Evolutionary conservation across 768 basidiomycete genomes (phyloP), one percentile per base, ranked within the genome.

Genomic region (Leccinum olivaceopallidum): DNA sequence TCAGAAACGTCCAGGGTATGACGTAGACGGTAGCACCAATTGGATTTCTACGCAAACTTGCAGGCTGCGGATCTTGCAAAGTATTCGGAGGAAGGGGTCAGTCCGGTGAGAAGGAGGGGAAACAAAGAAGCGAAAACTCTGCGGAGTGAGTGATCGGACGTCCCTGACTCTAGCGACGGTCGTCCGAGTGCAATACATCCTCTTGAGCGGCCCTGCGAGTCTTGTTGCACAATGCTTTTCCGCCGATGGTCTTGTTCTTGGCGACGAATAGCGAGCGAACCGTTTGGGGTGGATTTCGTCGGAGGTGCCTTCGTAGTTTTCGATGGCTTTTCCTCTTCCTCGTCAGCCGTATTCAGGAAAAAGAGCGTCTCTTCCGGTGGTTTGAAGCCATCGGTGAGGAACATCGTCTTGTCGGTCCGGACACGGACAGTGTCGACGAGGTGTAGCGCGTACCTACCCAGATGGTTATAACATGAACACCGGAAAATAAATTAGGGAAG

Each of bases 181-280:
- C 3, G 92, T 87, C 65, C 22, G 22, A 22, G 22, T n/a, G 84
- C 59, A 93, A 83, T 2, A 90, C 84, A 62, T 97, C 94, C 47
- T 91, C 89, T 67, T 94, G 90, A 28, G 85, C 89, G 34, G 92
- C 89, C 61, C 91, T 87, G 28, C 96, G 87, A 0, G 92, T 92
- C 75, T 96, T 95, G 70, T 92, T 93, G 57, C 94, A 87, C 20
- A 97, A 79, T 20, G 95, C 89, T 70, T 96, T 95, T 7, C 87
- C 88, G 16, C 84, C 93, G 1, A 86, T 88, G 3, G 85, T 88
- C 72, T 89, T 89, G 65, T 84, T 81, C 74, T 92, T 92, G 14
- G 68, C 72, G 7, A 90, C 22, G 22, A 22, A 22, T 22, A 22
- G 22, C 22, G 24, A 24, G 89, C 0, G 83, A 80, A 22, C 88